Base-by-base conservation (phyloP, 257 asterid species). In the Solanum ahanhuiri region DNA sequence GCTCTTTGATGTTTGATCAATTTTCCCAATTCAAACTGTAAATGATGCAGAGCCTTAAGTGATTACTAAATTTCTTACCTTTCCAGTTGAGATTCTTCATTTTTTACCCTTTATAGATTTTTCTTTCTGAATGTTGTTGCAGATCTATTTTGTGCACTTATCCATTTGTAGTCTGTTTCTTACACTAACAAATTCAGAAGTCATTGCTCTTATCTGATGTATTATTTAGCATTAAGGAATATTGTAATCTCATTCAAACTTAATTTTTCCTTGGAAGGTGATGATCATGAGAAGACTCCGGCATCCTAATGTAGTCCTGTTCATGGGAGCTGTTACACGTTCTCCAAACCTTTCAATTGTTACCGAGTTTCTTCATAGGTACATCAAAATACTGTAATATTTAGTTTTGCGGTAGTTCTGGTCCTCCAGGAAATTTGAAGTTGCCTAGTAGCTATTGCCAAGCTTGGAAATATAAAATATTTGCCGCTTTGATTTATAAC, bases 251-350 rank as follows among this genome's bases (percentile, higher is more conserved):
- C n/a, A 28, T 33, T 45, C 18, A 30, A 48, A 45, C 35, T 79
- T 48, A 79, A 64, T 45, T 54, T 20, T 86, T 20, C 75, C 86
- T 89, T 91, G 91, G 91, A 86, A 96, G 99, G 94, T 96, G 76
- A 89, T 93, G 70, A 94, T 96, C 90, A 96, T 96, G 99, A 96
- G 85, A 90, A 94, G 91, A 88, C 91, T 95, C 88, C 93, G 99
- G 89, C 99, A 96, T 90, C 99, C 99, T 77, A 96, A 94, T 88
- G 97, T 95, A 83, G 98, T 96, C 88, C 98, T 96, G 87, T 96
- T 96, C 92, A 96, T 96, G 99, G 99, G 99, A 92, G 98, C 99
- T 86, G 89, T 96, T 85, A 95, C 99, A 34, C 99, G 97, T 66
- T 95, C 98, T 85, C 99, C 99, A 84, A 93, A 96, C 90, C 99